Percentiles rank a stretch among this genome's conserved stretches.
Conservation (phyloP, 1,139 yeast species). For the Suhomyces bokatorum region DNA sequence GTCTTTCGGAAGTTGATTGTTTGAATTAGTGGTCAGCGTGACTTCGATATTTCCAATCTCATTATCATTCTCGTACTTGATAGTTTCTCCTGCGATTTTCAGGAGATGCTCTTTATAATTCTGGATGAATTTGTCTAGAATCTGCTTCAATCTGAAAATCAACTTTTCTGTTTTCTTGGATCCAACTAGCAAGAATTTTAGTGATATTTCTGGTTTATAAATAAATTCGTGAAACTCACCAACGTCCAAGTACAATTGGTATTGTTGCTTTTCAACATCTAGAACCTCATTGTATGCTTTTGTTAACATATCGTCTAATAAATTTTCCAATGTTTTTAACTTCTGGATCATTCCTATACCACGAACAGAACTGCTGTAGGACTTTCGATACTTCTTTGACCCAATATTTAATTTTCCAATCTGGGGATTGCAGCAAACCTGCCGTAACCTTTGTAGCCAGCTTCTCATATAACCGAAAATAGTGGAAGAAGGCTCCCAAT, state of each 20-base stretch:
- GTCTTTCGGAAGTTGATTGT: conserved; percentile 15
- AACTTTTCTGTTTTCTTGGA: conserved; percentile 38
- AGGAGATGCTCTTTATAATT: conserved; percentile 15
- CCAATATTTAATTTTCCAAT: conserved; percentile 47
- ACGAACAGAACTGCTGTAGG: conserved; percentile 12
- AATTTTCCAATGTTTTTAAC: conserved; percentile 65
- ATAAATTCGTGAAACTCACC: conserved; percentile 65
- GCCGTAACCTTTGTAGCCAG: conserved; percentile 71
- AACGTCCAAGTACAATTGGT: conserved; percentile 46
- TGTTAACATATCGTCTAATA: conserved; percentile 61
- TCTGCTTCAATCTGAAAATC: conserved; percentile 22
- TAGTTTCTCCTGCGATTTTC: conserved; percentile 4
- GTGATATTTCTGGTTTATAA: conserved; percentile 51
- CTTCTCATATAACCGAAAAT: conserved; percentile 50
- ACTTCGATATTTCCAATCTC: conserved; percentile 20
- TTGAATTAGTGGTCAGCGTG: conserved; percentile 9
- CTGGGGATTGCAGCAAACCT: conserved; percentile 82
- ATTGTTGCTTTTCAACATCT: conserved; percentile 49
- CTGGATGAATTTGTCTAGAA: conserved; percentile 19
- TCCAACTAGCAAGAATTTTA: conserved; percentile 42
- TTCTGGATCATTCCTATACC: conserved; percentile 29
- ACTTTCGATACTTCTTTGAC: conserved; percentile 30
- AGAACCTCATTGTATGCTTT: conserved; percentile 51
- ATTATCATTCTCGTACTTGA: conserved; percentile 24
- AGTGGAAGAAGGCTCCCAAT: conserved; percentile 51